Percentiles rank a stretch among this genome's conserved stretches.
Evolutionary conservation across 1,284 basidiomycete species (phyloP).

Genomic region (Rhodotorula sp.): DNA sequence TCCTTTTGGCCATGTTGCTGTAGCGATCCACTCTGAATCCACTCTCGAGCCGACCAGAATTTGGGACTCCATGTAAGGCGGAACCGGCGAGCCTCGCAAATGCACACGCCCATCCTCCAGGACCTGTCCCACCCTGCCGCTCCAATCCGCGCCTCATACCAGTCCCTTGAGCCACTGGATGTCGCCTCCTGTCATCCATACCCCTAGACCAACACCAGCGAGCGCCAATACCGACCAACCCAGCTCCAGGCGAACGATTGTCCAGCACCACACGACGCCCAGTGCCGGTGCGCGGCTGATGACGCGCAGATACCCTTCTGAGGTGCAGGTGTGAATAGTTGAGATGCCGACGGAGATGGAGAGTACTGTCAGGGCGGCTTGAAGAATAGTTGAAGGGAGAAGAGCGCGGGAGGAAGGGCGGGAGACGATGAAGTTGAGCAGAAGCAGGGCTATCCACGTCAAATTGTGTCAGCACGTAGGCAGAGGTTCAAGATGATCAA

Average conservation of each 20-base stretch:
- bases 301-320: conserved; percentile 38
- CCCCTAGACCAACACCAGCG: conserved; percentile 19
- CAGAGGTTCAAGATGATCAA: conserved; percentile 10
- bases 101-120: no score
- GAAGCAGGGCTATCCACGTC: conserved; percentile 31
- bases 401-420: conserved; percentile 20
- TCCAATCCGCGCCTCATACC: background rate
- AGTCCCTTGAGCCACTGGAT: background rate
- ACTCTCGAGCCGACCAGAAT: no score
- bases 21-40: no score
- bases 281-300: conserved; percentile 35
- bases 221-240: conserved; percentile 26
- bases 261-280: conserved; percentile 39
- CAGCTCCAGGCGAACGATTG: conserved; percentile 34
- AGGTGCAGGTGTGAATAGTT: conserved; percentile 34
- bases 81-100: no score
- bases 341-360: conserved; percentile 25
- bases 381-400: conserved; percentile 13
- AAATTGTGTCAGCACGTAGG: conserved; percentile 33
- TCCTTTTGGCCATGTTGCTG: no score
- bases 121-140: no score
- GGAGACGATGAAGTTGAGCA: conserved; percentile 47
- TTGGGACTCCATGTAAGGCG: no score
- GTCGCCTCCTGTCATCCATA: conserved; percentile 23
- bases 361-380: conserved; percentile 26